These are phyloP conservation scores for Eleusine coracana DNA, from an alignment of 176 grass and related monocot genomes.

Conservation along the genomic window DNA sequence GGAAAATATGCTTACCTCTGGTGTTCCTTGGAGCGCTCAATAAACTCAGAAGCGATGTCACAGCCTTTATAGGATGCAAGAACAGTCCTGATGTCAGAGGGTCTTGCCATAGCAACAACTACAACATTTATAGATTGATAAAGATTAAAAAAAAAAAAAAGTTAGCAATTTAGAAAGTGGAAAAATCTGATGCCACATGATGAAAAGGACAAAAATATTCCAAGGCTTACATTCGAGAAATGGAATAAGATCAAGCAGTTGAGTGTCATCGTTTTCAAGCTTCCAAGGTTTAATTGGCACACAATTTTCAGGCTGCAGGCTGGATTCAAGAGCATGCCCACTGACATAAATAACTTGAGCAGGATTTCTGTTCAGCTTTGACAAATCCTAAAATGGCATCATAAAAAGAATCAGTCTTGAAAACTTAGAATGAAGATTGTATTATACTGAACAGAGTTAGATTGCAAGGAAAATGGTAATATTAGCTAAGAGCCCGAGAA, in stretches of 20 bases:
- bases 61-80: constrained; percentile 87
- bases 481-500: neutral
- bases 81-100: constrained; percentile 87
- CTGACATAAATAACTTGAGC: constrained; percentile 85
- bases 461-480: neutral
- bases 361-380: constrained; percentile 94
- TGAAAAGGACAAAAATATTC: neutral
- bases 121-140: constrained; percentile 37
- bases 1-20: constrained; percentile 60
- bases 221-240: constrained; percentile 94
- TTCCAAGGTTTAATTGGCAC: constrained; percentile 88
- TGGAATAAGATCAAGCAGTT: constrained; percentile 92
- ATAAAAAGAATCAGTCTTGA: constrained; percentile 31
- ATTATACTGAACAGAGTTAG: neutral
- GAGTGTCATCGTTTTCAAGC: constrained; percentile 91
- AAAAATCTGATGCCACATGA: neutral
- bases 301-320: constrained; percentile 82
- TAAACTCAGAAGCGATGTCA: constrained; percentile 89
- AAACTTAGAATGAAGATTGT: neutral
- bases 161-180: constrained; percentile 24
- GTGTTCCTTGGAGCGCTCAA: constrained; percentile 86
- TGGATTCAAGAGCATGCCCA: constrained; percentile 79
- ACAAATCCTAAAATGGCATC: constrained; percentile 70
- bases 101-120: constrained; percentile 90
- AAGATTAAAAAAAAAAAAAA: constrained; percentile 31